A percentile compares a stretch with the other conserved stretches of the same genome.
These are phyloP conservation scores for Calendula officinalis DNA, from an alignment of 129 eudicot genomes.

Conservation along the genomic window DNA sequence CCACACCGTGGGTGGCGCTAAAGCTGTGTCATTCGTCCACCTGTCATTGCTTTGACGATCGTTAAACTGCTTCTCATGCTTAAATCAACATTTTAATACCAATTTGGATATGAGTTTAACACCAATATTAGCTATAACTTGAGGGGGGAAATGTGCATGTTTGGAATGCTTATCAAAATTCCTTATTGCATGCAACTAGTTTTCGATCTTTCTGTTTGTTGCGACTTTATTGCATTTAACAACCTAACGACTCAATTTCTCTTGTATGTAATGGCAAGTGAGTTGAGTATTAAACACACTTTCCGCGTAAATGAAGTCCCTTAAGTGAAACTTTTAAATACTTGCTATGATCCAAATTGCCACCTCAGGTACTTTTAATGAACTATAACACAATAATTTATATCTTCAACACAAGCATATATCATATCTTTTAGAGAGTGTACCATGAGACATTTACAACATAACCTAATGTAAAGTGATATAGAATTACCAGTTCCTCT, in stretches of 20 bases:
- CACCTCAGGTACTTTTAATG: not conserved
- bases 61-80: no score
- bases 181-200: slow-evolving; percentile 7
- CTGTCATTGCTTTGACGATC: no score
- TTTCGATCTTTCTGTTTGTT: not conserved
- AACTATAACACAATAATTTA: not conserved
- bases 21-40: no score
- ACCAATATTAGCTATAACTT: no score
- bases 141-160: no score
- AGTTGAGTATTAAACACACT: slow-evolving; percentile 11
- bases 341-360: not conserved
- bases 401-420: not conserved
- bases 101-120: no score
- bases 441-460: slow-evolving; percentile 4
- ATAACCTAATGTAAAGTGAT: slow-evolving; percentile 10
- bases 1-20: no score
- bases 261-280: not conserved
- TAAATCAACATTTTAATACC: no score
- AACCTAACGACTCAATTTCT: slow-evolving; percentile 7
- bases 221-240: slow-evolving; percentile 5
- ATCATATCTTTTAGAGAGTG: not conserved
- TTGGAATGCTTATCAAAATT: no score
- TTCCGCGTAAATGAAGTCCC: slow-evolving; percentile 13
- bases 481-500: not conserved
- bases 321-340: not conserved